phyloP scores from a whole-genome alignment of 2,329 filamentous ascomycete species.

The Aschersonia sp. region DNA sequence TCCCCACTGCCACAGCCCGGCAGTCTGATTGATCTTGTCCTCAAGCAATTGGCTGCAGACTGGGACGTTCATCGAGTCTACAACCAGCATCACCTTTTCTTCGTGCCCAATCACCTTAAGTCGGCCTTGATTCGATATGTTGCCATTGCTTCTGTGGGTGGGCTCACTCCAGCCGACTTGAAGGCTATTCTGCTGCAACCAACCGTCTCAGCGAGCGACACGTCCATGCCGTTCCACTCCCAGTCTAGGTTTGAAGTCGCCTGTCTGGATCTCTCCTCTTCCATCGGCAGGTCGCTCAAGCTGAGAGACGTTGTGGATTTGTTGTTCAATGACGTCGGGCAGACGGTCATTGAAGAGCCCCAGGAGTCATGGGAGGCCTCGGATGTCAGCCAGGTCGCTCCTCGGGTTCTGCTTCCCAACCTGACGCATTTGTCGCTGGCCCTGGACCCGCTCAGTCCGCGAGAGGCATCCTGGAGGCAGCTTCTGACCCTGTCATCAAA shows the following conservation, averaged over 20 bases:
- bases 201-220: constrained; percentile 7
- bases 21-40: constrained; percentile 35
- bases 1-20: constrained; percentile 25
- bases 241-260: constrained; percentile 22
- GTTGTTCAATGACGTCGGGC: constrained; percentile 25
- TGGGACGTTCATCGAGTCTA: constrained; percentile 42
- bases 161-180: constrained; percentile 35
- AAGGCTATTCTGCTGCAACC: constrained; percentile 27
- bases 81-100: constrained; percentile 41
- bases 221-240: constrained; percentile 11
- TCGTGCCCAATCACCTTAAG: constrained; percentile 37
- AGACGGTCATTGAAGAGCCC: constrained; percentile 12
- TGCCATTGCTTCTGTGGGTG: constrained; percentile 25
- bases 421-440: constrained; percentile 48
- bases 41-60: constrained; percentile 34
- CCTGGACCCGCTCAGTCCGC: constrained; percentile 18
- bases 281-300: constrained; percentile 32
- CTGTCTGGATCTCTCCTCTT: constrained; percentile 38
- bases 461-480: constrained; percentile 40
- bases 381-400: constrained; percentile 15
- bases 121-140: constrained; percentile 36
- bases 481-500: constrained; percentile 38
- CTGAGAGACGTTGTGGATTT: constrained; percentile 37
- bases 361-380: constrained; percentile 40
- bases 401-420: constrained; percentile 33